Conservation (phyloP, 805 yeast genomes). For the Sporopachydermia lactativora region DNA sequence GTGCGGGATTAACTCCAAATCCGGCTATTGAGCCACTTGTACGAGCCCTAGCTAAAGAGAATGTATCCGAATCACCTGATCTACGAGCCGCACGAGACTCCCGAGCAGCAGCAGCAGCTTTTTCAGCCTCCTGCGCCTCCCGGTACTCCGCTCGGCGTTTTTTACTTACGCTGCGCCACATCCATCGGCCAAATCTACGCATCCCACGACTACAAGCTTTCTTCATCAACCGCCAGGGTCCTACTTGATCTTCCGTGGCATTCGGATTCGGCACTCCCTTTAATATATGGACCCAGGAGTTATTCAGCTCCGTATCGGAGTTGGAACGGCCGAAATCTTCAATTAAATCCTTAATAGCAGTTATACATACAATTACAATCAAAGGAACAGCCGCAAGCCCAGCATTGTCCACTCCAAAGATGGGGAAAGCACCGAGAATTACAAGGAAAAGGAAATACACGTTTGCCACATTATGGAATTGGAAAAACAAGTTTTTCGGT, state of each 20-base stretch:
- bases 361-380: constrained; percentile 60
- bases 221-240: constrained; percentile 57
- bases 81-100: not conserved
- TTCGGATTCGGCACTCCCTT: constrained; percentile 43
- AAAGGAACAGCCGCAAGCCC: constrained; percentile 71
- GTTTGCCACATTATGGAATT: constrained; percentile 84
- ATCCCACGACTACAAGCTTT: constrained; percentile 33
- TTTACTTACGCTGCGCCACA: not conserved
- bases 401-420: constrained; percentile 63
- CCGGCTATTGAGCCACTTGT: constrained; percentile 10
- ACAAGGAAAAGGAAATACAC: constrained; percentile 69
- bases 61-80: constrained; percentile 4
- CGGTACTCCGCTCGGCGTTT: not conserved
- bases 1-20: constrained; percentile 9
- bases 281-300: constrained; percentile 44
- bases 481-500: constrained; percentile 71
- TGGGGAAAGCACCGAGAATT: constrained; percentile 62
- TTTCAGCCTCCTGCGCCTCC: not conserved
- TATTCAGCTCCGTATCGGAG: constrained; percentile 56
- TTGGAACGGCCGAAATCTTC: constrained; percentile 59
- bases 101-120: not conserved
- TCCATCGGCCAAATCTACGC: constrained; percentile 3
- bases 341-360: constrained; percentile 65
- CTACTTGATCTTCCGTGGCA: constrained; percentile 36
- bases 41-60: constrained; percentile 9